A percentile compares a stretch with the other conserved stretches of the same genome.
phyloP scores from a whole-genome alignment of 768 basidiomycete genomes.

The Kwoniella shandongensis region DNA sequence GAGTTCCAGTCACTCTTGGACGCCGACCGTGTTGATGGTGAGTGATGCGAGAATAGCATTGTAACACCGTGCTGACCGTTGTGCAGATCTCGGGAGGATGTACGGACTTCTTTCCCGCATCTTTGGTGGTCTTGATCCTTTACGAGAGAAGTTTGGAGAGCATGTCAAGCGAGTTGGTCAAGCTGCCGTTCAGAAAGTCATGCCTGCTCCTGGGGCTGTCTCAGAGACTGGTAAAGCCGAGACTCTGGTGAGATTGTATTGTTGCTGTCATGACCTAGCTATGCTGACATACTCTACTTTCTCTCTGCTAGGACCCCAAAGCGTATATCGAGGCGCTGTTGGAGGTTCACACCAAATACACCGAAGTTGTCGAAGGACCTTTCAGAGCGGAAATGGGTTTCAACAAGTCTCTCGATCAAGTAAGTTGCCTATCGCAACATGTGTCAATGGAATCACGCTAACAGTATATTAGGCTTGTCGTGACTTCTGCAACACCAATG shows the following conservation, averaged over 20 bases:
- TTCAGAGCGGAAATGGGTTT: slow-evolving; percentile 93
- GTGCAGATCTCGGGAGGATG: slow-evolving; percentile 82
- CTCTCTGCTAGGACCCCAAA: slow-evolving; percentile 75
- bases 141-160: slow-evolving; percentile 88
- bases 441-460: slow-evolving; percentile 1
- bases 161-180: slow-evolving; percentile 91
- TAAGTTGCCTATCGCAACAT: slow-evolving; percentile 23
- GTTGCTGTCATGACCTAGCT: not conserved
- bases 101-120: slow-evolving; percentile 89
- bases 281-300: slow-evolving; percentile 6
- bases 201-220: slow-evolving; percentile 48
- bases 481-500: slow-evolving; percentile 91
- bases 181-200: slow-evolving; percentile 72
- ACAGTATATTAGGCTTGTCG: slow-evolving; percentile 70
- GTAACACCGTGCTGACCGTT: slow-evolving; percentile 9
- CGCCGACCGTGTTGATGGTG: slow-evolving; percentile 80
- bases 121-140: slow-evolving; percentile 81
- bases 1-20: slow-evolving; percentile 77
- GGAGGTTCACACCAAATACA: slow-evolving; percentile 88
- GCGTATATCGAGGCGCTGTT: slow-evolving; percentile 90
- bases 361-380: slow-evolving; percentile 79
- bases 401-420: slow-evolving; percentile 78
- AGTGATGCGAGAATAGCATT: not conserved
- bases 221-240: slow-evolving; percentile 59
- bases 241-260: slow-evolving; percentile 59